A percentile compares a stretch with the other conserved stretches of the same genome.
These are phyloP conservation scores for Eimeria zaria DNA, from an alignment of 169 alveolate genomes.

Conservation along the genomic window DNA sequence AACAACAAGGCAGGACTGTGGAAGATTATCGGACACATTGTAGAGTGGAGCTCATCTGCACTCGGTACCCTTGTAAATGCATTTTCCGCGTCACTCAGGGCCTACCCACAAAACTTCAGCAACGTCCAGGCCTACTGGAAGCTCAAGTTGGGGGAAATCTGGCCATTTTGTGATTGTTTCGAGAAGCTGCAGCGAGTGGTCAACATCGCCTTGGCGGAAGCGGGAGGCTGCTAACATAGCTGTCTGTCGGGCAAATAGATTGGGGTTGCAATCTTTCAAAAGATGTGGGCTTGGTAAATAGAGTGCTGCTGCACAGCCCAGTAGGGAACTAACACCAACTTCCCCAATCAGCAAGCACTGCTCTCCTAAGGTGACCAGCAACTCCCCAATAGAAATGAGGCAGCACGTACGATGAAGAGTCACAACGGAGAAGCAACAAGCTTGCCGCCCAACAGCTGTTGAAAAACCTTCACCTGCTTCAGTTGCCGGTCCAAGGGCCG, in stretches of 20 bases:
- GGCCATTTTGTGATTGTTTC: constrained; percentile 2
- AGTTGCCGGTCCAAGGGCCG: constrained; percentile 36
- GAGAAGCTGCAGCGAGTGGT: constrained; percentile 62
- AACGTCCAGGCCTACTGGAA: constrained; percentile 44
- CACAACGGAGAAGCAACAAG: constrained; percentile 61
- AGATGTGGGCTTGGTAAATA: constrained; percentile 27
- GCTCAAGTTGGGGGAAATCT: constrained; percentile 24
- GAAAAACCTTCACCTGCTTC: constrained; percentile 33
- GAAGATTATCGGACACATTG: neutral
- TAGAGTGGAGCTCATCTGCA: neutral
- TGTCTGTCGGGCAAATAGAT: constrained; percentile 28
- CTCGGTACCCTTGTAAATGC: neutral
- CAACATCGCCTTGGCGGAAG: constrained; percentile 62
- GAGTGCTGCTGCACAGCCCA: constrained; percentile 64
- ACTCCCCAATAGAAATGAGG: constrained; percentile 65
- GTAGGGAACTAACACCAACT: constrained; percentile 29
- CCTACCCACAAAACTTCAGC: constrained; percentile 63
- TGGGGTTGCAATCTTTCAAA: constrained; percentile 40
- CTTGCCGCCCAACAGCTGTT: constrained; percentile 34
- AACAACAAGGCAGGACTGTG: neutral
- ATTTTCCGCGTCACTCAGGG: neutral
- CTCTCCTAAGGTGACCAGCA: constrained; percentile 68
- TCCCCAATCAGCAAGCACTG: constrained; percentile 77
- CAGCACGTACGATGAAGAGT: constrained; percentile 50
- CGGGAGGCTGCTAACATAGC: constrained; percentile 55